Base-by-base conservation (phyloP, 495 filamentous ascomycete species). In the Aspergillus homomorphus region DNA sequence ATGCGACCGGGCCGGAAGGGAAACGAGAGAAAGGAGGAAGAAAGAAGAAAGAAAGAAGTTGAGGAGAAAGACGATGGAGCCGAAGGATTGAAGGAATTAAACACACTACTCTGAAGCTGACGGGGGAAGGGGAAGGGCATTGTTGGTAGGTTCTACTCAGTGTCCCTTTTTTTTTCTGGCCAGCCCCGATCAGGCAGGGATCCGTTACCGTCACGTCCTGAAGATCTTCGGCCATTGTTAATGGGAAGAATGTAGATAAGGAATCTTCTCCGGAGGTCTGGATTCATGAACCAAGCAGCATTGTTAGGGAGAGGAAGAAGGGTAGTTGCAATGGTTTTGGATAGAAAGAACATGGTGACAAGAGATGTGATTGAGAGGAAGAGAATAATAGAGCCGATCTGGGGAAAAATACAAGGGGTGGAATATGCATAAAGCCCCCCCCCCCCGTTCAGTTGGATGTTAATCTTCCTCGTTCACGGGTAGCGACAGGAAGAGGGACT, bases 181-280 rank as follows among this genome's bases (percentile, higher is more conserved):
- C 55, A 51, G 33, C 20, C 55, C 55, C 55, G 45, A 57, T 51
- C 48, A 26, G 55, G 55, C 44, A 57, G 55, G 46, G 55, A 57
- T 57, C 55, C 28, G 54, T 45, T 16, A 22, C 53, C 41, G 41
- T 55, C 53, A 55, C 33, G 33, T 38, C 33, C 22, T 51, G 48
- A 9, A 30, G 48, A 51, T 51, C 48, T 5, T 16, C 48, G 28
- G 28, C 48, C 22, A 26, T 50, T 50, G 48, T 28, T 51, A 14
- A 5, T 4, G 20, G 28, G 20, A 16, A 21, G 16, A 28, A 28
- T 30, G n/a, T n/a, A n/a, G 33, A 38, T 38, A 38, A 51, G 28
- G 48, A 51, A 30, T 28, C 48, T 23, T 38, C 33, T 12, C 2
- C 33, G 33, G 15, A 12, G 33, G 2, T 38, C 4, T 7, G 4